phyloP scores from a whole-genome alignment of 2,329 filamentous ascomycete genomes.

The Samsoniella hepiali region DNA sequence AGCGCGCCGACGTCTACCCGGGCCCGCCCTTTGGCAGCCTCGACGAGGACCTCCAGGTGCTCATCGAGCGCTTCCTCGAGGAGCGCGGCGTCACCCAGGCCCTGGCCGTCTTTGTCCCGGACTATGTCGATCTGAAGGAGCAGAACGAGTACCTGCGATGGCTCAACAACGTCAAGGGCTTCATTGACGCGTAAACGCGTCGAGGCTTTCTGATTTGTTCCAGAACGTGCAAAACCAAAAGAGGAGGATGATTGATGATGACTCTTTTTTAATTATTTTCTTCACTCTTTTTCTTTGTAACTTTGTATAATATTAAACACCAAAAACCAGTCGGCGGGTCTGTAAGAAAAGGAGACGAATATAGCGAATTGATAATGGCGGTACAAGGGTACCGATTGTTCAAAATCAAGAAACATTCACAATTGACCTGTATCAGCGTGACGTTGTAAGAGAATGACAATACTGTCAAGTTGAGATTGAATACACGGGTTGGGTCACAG shows the following conservation, averaged over 20 bases:
- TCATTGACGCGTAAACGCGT: slow-evolving; percentile 64
- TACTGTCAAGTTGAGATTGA: not conserved
- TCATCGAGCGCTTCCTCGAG: slow-evolving; percentile 90
- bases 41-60: slow-evolving; percentile 89
- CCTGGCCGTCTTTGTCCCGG: slow-evolving; percentile 85
- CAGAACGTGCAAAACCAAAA: not conserved
- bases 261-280: slow-evolving; percentile 9
- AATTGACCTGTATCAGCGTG: not conserved
- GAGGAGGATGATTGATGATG: not conserved
- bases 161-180: slow-evolving; percentile 82
- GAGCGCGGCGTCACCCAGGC: slow-evolving; percentile 87
- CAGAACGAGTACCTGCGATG: slow-evolving; percentile 93
- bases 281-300: slow-evolving; percentile 20
- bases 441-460: not conserved
- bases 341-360: slow-evolving; percentile 9
- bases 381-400: not conserved
- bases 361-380: slow-evolving; percentile 16
- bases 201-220: not conserved
- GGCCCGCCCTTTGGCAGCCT: slow-evolving; percentile 92
- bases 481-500: not conserved
- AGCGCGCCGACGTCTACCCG: slow-evolving; percentile 75
- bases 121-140: slow-evolving; percentile 98
- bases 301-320: slow-evolving; percentile 21
- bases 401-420: not conserved
- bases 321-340: not conserved